These are phyloP conservation scores for Coffea canephora DNA, from an alignment of 257 asterid species.

Conservation along the genomic window DNA sequence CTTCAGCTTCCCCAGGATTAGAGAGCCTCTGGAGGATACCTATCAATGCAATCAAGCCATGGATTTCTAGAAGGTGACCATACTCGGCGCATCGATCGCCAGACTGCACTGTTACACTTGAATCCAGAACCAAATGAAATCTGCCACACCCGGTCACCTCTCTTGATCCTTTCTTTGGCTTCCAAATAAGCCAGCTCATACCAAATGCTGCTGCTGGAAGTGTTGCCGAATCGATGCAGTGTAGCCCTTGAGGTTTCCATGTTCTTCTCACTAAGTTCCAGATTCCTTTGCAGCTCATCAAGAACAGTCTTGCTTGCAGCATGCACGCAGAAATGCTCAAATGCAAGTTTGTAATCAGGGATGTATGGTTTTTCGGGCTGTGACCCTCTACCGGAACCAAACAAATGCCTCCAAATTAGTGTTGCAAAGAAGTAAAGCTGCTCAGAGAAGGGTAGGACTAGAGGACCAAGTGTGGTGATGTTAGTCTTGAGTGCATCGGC, in stretches of 20 bases:
- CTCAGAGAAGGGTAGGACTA: constrained; percentile 71
- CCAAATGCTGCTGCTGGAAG: constrained; percentile 97
- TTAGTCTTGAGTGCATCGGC: constrained; percentile 90
- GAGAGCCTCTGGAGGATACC: constrained; percentile 44
- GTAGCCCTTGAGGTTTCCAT: constrained; percentile 79
- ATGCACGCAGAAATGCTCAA: constrained; percentile 92
- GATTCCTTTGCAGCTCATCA: constrained; percentile 83
- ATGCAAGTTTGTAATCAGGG: constrained; percentile 92
- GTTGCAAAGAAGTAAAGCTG: constrained; percentile 80
- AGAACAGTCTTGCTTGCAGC: constrained; percentile 87
- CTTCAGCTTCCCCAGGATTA: background rate
- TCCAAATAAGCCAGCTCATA: constrained; percentile 87
- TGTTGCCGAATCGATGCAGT: constrained; percentile 83
- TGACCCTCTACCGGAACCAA: constrained; percentile 29
- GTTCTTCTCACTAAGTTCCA: constrained; percentile 67
- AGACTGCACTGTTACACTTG: constrained; percentile 88
- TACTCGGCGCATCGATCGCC: constrained; percentile 58
- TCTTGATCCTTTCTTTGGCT: constrained; percentile 61
- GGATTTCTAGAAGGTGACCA: constrained; percentile 51
- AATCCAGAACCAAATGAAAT: constrained; percentile 93
- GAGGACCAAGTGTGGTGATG: constrained; percentile 86
- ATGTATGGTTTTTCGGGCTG: constrained; percentile 65
- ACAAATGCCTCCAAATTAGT: constrained; percentile 50
- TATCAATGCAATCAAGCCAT: constrained; percentile 62
- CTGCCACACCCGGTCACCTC: constrained; percentile 91